Evolutionary conservation across 106 monocot species (phyloP), one percentile per base, ranked within the genome.

Genomic region (Posidonia australis): DNA sequence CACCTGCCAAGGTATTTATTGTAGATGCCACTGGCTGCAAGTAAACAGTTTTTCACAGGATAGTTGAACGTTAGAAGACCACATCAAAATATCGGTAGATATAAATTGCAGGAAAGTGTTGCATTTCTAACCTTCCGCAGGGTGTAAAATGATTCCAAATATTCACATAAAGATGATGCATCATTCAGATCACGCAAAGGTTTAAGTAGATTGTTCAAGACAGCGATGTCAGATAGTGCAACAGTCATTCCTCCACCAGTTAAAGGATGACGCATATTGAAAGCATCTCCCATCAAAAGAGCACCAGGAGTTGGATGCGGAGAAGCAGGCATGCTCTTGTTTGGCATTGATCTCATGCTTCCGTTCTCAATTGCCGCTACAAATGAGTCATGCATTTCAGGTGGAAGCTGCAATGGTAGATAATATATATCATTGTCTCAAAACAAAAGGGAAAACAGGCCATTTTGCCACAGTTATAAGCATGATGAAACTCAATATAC

Each of bases 181-280:
- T 88, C 88, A 62, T 81, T 82, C 48, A 92, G 64, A 82, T 92
- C 63, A 44, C 59, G 76, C 51, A 92, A 66, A 62, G 88, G 92
- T 62, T 80, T 84, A 23, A 94, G 84, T 72, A 94, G 89, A 72
- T 89, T 76, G 3, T 64, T 74, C 13, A 94, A 77, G 3, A 94
- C 77, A 20, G 73, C 80, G 46, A 94, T 78, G 75, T 96, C 94
- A 45, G 94, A 86, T 46, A 96, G 67, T 24, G 84, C 90, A 13
- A 96, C 94, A 0, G 90, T 96, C 94, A 96, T 96, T 62, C 94
- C 94, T 19, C 94, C 94, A 47, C 94, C 94, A n/a, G 94, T 87
- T 62, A 96, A 56, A 13, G 94, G 90, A 73, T 96, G 94, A 9
- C 94, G 81, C 94, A 96, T 96, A 62, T 96, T 96, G 74, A 96